Conservation (phyloP, 176 grass and related monocot genomes). For the Paspalum vaginatum region DNA sequence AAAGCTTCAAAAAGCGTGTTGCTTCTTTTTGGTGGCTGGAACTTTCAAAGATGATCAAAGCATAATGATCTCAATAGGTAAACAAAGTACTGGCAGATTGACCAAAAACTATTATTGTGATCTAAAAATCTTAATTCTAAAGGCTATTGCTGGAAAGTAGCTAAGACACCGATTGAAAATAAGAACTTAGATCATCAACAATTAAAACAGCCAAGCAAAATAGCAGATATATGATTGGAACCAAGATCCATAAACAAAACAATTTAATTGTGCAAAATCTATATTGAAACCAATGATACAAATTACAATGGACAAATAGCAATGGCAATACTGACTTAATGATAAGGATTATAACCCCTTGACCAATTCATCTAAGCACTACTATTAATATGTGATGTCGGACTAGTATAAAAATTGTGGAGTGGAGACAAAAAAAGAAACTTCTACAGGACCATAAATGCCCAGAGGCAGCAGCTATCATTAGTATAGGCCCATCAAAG, state of each 20-base stretch:
- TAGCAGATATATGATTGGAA: background rate
- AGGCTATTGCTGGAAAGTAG: background rate
- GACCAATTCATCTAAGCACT: background rate
- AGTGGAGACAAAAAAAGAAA: background rate
- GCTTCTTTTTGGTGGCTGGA: background rate
- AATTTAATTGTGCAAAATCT: background rate
- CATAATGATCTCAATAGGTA: background rate
- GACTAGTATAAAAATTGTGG: background rate
- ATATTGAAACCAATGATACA: background rate
- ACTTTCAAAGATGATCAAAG: background rate
- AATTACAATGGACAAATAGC: background rate
- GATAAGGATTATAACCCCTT: background rate
- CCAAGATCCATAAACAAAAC: background rate
- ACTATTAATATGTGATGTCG: constrained; percentile 1
- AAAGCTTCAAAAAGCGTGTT: background rate
- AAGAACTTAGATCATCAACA: background rate
- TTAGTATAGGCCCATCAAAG: background rate
- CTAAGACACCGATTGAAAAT: background rate
- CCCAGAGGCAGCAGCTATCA: background rate
- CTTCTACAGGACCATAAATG: background rate
- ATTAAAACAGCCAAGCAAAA: constrained; percentile 10
- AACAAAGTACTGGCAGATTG: background rate
- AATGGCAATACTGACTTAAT: background rate
- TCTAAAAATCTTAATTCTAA: background rate
- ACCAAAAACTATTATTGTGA: background rate